Conservation (phyloP, 1,284 basidiomycete genomes). For the Leucocoprinus gongylophorus region DNA sequence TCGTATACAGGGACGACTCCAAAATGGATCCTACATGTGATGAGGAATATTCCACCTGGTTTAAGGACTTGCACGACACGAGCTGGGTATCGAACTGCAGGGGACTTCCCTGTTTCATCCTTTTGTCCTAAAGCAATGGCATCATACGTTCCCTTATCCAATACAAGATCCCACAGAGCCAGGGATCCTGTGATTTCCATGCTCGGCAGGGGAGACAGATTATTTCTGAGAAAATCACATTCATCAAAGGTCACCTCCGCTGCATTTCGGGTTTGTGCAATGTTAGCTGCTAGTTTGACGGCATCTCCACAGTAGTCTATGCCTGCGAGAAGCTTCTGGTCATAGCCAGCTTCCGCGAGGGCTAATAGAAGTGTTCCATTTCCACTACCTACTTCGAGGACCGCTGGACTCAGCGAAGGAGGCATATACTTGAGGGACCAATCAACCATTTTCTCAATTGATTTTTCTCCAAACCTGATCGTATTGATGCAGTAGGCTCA, state of each 20-base stretch:
- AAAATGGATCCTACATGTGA: slow-evolving; percentile 57
- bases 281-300: slow-evolving; percentile 49
- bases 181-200: slow-evolving; percentile 19
- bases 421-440: slow-evolving; percentile 54
- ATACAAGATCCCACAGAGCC: slow-evolving; percentile 54
- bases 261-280: slow-evolving; percentile 38
- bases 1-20: not conserved
- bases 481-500: not conserved
- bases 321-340: slow-evolving; percentile 50
- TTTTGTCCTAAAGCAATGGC: slow-evolving; percentile 76
- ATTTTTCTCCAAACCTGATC: slow-evolving; percentile 77
- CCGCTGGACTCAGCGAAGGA: slow-evolving; percentile 34
- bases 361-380: slow-evolving; percentile 82
- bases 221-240: slow-evolving; percentile 56
- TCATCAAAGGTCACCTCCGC: slow-evolving; percentile 41
- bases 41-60: slow-evolving; percentile 69
- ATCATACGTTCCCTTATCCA: slow-evolving; percentile 84
- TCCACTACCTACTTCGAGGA: slow-evolving; percentile 76
- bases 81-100: slow-evolving; percentile 56
- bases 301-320: slow-evolving; percentile 80
- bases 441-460: slow-evolving; percentile 74
- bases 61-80: slow-evolving; percentile 55
- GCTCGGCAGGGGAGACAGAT: slow-evolving; percentile 32
- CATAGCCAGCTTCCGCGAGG: slow-evolving; percentile 62
- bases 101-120: slow-evolving; percentile 45